Percentiles rank a stretch among this genome's conserved stretches.
These are phyloP conservation scores for Naegleria fowleri DNA, from an alignment of 208 protist genomes.

Conservation along the genomic window DNA sequence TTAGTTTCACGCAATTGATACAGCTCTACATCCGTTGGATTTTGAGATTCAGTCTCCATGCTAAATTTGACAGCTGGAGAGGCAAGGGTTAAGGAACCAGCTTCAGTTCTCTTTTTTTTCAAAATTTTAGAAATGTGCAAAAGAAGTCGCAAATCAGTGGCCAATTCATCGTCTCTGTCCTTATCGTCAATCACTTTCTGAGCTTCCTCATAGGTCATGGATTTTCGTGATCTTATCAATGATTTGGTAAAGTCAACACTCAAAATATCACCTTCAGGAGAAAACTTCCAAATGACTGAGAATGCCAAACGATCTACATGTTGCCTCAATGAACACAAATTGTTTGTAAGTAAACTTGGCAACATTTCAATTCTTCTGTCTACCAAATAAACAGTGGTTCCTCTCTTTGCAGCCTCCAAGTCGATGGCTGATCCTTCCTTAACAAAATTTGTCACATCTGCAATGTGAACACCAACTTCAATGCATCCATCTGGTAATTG, in stretches of 20 bases:
- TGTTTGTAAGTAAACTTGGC: conserved; percentile 85
- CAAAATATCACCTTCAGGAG: conserved; percentile 31
- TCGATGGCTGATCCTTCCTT: conserved; percentile 80
- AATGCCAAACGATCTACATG: conserved; percentile 83
- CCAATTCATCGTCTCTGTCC: conserved; percentile 54
- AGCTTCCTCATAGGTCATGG: conserved; percentile 87
- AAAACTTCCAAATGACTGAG: conserved; percentile 77
- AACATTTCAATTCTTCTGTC: conserved; percentile 95
- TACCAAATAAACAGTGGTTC: conserved; percentile 90
- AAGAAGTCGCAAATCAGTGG: conserved; percentile 63
- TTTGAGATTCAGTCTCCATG: not conserved
- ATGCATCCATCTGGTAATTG: conserved; percentile 66
- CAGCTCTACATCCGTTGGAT: conserved; percentile 70
- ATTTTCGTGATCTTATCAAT: conserved; percentile 78
- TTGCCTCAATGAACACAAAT: conserved; percentile 84
- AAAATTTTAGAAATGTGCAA: conserved; percentile 70
- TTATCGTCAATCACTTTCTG: conserved; percentile 82
- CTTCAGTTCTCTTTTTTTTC: conserved; percentile 48
- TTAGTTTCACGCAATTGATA: conserved; percentile 80
- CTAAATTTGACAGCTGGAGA: conserved; percentile 57
- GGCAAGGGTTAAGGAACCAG: conserved; percentile 43
- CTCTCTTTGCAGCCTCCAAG: conserved; percentile 78
- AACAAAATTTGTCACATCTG: conserved; percentile 92
- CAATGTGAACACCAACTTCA: conserved; percentile 94
- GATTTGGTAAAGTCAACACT: conserved; percentile 78